phyloP scores from a whole-genome alignment of 495 filamentous ascomycete species.

The Penicillium waksmanii region DNA sequence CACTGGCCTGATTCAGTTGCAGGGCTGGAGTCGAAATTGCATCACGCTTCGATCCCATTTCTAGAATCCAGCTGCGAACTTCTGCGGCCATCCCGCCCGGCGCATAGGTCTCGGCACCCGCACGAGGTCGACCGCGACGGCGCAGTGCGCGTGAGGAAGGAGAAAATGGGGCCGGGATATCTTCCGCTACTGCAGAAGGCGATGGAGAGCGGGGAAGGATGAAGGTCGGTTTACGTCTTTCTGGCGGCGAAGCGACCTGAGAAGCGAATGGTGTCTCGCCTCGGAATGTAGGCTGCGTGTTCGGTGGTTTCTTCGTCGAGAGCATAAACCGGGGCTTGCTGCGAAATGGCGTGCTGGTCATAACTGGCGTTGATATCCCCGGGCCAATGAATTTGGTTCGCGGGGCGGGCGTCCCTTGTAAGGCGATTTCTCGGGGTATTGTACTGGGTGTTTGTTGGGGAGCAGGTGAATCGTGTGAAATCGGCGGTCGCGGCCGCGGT shows the following conservation, averaged over 20 bases:
- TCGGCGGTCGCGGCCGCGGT: not conserved
- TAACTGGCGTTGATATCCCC: slow-evolving; percentile 24
- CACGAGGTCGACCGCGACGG: slow-evolving; percentile 35
- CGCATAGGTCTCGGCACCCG: slow-evolving; percentile 29
- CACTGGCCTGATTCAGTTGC: not conserved
- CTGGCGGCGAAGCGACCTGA: slow-evolving; percentile 20
- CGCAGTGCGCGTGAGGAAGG: slow-evolving; percentile 41
- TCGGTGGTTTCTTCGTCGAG: slow-evolving; percentile 24
- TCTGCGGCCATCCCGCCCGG: slow-evolving; percentile 49
- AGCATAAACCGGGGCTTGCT: slow-evolving; percentile 36
- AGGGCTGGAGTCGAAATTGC: slow-evolving; percentile 7
- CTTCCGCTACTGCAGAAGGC: slow-evolving; percentile 26
- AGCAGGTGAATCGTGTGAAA: slow-evolving; percentile 8
- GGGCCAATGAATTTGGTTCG: slow-evolving; percentile 11
- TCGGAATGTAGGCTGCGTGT: slow-evolving; percentile 21
- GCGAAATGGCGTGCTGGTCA: slow-evolving; percentile 28
- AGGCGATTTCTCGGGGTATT: not conserved
- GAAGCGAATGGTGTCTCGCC: slow-evolving; percentile 22
- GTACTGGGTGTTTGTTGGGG: not conserved
- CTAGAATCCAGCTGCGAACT: slow-evolving; percentile 49
- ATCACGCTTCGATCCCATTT: slow-evolving; percentile 42
- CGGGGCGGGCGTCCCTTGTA: slow-evolving; percentile 14
- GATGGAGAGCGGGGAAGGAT: slow-evolving; percentile 47
- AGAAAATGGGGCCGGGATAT: slow-evolving; percentile 46
- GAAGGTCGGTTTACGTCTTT: slow-evolving; percentile 40